Evolutionary conservation across 352 stramenopile genomes (phyloP).

Genomic region (Pythium phragmitis): DNA sequence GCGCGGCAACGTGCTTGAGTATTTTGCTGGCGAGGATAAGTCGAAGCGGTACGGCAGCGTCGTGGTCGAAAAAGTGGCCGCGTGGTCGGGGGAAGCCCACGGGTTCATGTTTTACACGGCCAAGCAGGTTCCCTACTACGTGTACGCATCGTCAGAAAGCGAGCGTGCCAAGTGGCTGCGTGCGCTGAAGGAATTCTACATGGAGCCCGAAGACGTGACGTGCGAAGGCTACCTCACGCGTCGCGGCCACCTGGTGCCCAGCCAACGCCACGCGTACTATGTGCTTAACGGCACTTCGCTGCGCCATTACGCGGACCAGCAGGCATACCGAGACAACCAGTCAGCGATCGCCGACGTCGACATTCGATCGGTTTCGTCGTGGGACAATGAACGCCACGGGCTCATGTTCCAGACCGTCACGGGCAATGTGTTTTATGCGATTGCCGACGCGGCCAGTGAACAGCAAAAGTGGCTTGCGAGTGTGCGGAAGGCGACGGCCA

Average conservation of each 20-base stretch:
- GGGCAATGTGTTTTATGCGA: constrained; percentile 84
- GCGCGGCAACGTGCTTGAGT: constrained; percentile 78
- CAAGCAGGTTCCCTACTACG: constrained; percentile 89
- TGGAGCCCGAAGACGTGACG: constrained; percentile 81
- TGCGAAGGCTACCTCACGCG: constrained; percentile 88
- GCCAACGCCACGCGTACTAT: constrained; percentile 85
- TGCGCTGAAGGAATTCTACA: constrained; percentile 82
- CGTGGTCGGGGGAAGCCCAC: constrained; percentile 82
- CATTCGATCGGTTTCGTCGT: constrained; percentile 67
- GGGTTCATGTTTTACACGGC: constrained; percentile 91
- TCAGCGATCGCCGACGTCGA: constrained; percentile 85
- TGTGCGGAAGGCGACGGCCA: constrained; percentile 67
- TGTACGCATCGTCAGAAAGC: constrained; percentile 80
- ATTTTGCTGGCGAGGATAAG: constrained; percentile 85
- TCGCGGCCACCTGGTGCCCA: constrained; percentile 83
- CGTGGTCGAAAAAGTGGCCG: constrained; percentile 82
- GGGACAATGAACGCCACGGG: constrained; percentile 79
- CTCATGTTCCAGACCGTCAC: constrained; percentile 88
- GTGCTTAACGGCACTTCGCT: constrained; percentile 81
- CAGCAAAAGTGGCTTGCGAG: constrained; percentile 85
- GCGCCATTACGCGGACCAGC: constrained; percentile 80
- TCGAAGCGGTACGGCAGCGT: constrained; percentile 84
- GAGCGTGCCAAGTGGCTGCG: constrained; percentile 80
- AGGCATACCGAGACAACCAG: constrained; percentile 83
- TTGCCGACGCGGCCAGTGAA: constrained; percentile 66